Base-by-base conservation (phyloP, 306 rosid species). In the Lathyrus tuberosus region DNA sequence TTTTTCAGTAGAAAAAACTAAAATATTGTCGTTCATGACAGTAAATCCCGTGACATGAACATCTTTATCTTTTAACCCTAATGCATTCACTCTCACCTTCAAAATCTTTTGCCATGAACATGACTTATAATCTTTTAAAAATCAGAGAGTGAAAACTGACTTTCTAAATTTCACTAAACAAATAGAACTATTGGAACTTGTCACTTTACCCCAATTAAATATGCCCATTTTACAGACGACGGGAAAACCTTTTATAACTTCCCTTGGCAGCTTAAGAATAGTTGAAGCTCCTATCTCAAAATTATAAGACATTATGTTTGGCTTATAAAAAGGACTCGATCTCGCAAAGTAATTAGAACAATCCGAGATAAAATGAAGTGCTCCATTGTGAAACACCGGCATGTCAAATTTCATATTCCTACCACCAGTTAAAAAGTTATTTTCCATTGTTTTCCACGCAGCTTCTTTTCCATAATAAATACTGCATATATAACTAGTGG, bases 151-250 rank as follows among this genome's bases (percentile, higher is more conserved):
- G 2, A 79, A 79, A 0, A 62, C 49, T 13, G 12, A 12, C 5
- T 54, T 53, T n/a, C 18, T 62, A 3, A 69, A 31, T 10, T 53
- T 73, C 24, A 74, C 76, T 62, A 79, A 79, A 46, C 72, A 74
- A 12, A 79, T 73, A 2, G 76, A 74, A 0, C 46, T 3, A 14
- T 2, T 0, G 0, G 1, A 31, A n/a, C 16, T 58, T 1, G 1
- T 9, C 2, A 7, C 11, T 17, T 73, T 62, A 2, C 62, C 47
- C 79, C 76, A 73, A 9, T 42, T 69, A 8, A 69, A 62, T 2
- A 76, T 76, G 2, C 65, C n/a, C 75, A 69, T 61, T 1, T 62
- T 54, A 0, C 13, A 37, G 49, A 13, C 0, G 1, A 12, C 17
- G 24, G 40, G 65, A 41, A 30, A 60, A 3, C 65, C 75, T 13